These are phyloP conservation scores for Agapanthus africanus DNA, from an alignment of 106 monocot genomes.

Conservation along the genomic window DNA sequence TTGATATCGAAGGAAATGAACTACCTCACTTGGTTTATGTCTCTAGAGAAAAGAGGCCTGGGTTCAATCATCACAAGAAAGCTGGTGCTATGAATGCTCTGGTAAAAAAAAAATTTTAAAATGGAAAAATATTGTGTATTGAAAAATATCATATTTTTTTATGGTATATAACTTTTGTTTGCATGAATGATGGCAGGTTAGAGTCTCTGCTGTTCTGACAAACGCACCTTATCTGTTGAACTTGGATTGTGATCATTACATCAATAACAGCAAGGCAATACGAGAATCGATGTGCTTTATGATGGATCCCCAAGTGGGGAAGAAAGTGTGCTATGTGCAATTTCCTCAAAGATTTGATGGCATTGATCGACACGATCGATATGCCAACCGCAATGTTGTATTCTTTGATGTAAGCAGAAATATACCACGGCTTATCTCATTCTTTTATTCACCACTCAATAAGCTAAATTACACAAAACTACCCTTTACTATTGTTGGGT, in stretches of 20 bases:
- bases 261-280: constrained; percentile 71
- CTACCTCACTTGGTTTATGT: constrained; percentile 54
- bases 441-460: no score
- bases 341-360: constrained; percentile 78
- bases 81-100: constrained; percentile 66
- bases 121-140: no score
- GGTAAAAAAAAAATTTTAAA: no score
- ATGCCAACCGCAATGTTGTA: constrained; percentile 64
- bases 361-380: constrained; percentile 72
- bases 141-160: background rate
- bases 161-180: no score
- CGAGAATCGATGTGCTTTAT: constrained; percentile 76
- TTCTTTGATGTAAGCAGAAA: constrained; percentile 69
- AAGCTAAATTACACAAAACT: background rate
- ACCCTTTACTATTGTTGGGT: background rate
- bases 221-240: constrained; percentile 69
- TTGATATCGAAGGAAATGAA: constrained; percentile 55
- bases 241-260: constrained; percentile 84
- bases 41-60: constrained; percentile 61
- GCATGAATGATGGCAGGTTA: constrained; percentile 59
- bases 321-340: constrained; percentile 70
- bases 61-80: constrained; percentile 64
- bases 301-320: constrained; percentile 66
- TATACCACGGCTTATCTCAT: background rate
- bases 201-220: constrained; percentile 69